A percentile compares a stretch with the other conserved stretches of the same genome.
Conservation (phyloP, 192 early-diverging fungal species). For the Entrophospora sp. region DNA sequence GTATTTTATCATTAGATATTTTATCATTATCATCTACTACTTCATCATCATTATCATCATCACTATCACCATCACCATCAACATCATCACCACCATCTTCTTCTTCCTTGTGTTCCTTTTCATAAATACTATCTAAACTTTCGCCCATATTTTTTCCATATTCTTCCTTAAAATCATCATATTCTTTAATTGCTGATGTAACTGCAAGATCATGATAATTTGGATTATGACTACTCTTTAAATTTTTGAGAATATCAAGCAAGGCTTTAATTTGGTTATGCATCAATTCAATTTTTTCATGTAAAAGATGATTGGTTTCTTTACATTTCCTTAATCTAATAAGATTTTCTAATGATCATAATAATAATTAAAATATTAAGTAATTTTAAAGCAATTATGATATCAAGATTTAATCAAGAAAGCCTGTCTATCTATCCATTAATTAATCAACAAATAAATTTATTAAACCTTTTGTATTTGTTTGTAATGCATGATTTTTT, state of each 20-base stretch:
- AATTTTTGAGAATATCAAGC: constrained; percentile 28
- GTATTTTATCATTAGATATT: constrained; percentile 23
- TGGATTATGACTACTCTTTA: constrained; percentile 59
- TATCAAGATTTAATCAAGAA: too few species aligned
- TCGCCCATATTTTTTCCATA: constrained; percentile 30
- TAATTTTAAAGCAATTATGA: too few species aligned
- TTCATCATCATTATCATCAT: neutral
- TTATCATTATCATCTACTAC: constrained; percentile 23
- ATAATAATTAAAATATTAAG: too few species aligned
- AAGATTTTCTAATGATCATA: neutral
- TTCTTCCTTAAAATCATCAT: constrained; percentile 46
- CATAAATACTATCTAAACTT: too few species aligned
- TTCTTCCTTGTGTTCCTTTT: too few species aligned
- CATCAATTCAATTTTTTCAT: constrained; percentile 19
- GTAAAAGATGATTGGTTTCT: neutral
- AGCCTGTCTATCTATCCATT: too few species aligned
- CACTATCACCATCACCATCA: too few species aligned
- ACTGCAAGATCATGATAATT: constrained; percentile 70
- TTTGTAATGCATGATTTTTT: neutral
- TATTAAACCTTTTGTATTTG: neutral
- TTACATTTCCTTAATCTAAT: neutral
- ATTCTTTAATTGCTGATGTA: constrained; percentile 46
- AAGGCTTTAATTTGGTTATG: constrained; percentile 32
- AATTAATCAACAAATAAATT: too few species aligned
- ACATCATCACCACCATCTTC: too few species aligned